A percentile compares a stretch with the other conserved stretches of the same genome.
phyloP scores from a whole-genome alignment of 345 rosid species.

The Syzygium grande region DNA sequence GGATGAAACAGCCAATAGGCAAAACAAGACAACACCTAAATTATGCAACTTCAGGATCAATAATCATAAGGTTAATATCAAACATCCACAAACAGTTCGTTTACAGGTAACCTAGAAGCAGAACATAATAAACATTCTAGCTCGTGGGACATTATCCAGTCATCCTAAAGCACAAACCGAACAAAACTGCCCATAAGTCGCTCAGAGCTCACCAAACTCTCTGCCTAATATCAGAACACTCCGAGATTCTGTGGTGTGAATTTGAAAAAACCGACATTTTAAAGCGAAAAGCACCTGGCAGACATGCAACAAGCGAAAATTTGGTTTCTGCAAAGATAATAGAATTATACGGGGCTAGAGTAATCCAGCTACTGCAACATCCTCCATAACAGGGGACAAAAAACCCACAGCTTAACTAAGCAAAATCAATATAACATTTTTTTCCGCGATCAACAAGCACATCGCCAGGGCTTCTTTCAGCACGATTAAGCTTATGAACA shows the following conservation, averaged over 20 bases:
- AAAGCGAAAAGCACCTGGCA: background rate
- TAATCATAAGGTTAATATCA: background rate
- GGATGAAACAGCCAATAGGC: background rate
- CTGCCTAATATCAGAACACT: background rate
- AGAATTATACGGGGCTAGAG: background rate
- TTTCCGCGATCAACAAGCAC: background rate
- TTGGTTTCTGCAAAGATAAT: background rate
- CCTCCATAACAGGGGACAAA: background rate
- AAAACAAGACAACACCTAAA: background rate
- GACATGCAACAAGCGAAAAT: background rate
- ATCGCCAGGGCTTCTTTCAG: background rate
- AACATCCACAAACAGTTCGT: background rate
- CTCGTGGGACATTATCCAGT: background rate
- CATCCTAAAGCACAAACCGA: background rate
- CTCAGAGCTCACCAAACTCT: background rate
- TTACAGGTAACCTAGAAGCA: background rate
- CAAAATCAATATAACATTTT: background rate
- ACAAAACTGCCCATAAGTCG: background rate
- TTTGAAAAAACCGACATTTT: rapidly evolving
- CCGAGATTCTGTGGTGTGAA: background rate
- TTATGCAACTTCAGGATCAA: background rate
- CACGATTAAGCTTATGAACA: background rate
- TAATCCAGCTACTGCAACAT: background rate
- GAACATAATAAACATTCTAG: background rate
- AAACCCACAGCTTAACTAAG: background rate